Percentiles rank a stretch among this genome's conserved stretches.
Conservation (phyloP, 768 basidiomycete genomes). For the Naganishia randhawae region DNA sequence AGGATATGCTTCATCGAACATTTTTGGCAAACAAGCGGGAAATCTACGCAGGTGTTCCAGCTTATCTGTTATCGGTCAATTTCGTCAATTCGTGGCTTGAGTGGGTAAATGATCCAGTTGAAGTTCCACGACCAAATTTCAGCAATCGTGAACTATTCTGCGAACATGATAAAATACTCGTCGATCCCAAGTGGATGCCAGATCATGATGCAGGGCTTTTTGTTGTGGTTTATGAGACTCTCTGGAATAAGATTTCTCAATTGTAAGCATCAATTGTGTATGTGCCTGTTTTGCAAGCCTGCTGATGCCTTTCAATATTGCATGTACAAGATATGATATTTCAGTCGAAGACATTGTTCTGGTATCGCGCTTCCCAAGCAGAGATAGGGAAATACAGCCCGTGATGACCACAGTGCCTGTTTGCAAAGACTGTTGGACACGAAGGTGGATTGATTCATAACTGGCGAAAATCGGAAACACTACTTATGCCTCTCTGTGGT, state of each 20-base stretch:
- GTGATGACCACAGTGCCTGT: neutral
- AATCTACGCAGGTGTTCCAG: constrained; percentile 8
- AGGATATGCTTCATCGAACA: neutral
- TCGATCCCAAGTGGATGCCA: constrained; percentile 15
- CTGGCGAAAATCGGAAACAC: neutral
- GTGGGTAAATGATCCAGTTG: constrained; percentile 15
- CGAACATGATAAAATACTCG: neutral
- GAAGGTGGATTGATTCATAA: neutral
- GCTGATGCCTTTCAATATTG: neutral
- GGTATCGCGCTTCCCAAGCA: neutral
- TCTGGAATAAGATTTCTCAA: neutral
- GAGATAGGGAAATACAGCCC: neutral
- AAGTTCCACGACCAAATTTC: constrained; percentile 3
- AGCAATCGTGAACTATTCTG: constrained; percentile 4
- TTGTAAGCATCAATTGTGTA: neutral
- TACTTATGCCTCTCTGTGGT: neutral
- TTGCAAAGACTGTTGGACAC: constrained; percentile 5
- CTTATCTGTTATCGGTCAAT: neutral
- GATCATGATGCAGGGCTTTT: constrained; percentile 8
- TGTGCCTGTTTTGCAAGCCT: neutral
- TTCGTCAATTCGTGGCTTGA: constrained; percentile 10
- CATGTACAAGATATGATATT: neutral
- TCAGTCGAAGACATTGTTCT: neutral
- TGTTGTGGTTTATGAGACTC: neutral
- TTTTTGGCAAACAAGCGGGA: neutral